These are phyloP conservation scores for Mycena galericulata DNA, from an alignment of 768 basidiomycete species.

Conservation along the genomic window DNA sequence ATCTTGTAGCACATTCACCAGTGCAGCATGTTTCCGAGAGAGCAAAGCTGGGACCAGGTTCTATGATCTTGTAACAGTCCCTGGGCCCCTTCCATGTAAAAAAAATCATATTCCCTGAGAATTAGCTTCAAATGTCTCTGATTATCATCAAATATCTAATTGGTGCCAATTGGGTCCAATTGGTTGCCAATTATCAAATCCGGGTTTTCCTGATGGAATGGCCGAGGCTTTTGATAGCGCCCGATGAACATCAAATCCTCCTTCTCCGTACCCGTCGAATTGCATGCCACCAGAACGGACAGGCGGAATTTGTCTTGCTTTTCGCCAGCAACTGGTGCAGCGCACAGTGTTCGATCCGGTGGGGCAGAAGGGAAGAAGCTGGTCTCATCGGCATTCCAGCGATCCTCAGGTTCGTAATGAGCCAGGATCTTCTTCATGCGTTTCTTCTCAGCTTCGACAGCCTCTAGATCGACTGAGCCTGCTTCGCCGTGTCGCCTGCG, in stretches of 20 bases:
- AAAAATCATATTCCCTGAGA: too few relatives aligned
- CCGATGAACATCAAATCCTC: slow-evolving; percentile 40
- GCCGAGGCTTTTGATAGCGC: slow-evolving; percentile 32
- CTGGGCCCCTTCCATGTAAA: too few relatives aligned
- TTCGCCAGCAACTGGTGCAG: slow-evolving; percentile 31
- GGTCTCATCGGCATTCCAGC: slow-evolving; percentile 43
- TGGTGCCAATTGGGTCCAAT: too few relatives aligned
- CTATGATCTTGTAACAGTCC: too few relatives aligned
- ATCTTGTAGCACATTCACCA: too few relatives aligned
- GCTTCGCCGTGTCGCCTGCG: slow-evolving; percentile 43
- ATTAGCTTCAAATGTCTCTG: too few relatives aligned
- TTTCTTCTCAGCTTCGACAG: slow-evolving; percentile 36
- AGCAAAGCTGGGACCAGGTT: too few relatives aligned
- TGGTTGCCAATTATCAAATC: too few relatives aligned
- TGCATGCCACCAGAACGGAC: slow-evolving; percentile 31
- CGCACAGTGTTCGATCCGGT: slow-evolving; percentile 35
- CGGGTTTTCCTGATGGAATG: slow-evolving; percentile 35
- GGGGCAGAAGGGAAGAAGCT: slow-evolving; percentile 24
- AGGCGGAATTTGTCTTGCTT: slow-evolving; percentile 37
- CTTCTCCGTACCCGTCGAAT: slow-evolving; percentile 37
- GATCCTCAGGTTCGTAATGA: slow-evolving; percentile 38
- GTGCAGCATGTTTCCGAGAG: too few relatives aligned
- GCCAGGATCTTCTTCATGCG: slow-evolving; percentile 34
- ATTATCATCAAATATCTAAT: too few relatives aligned
- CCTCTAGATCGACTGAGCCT: slow-evolving; percentile 39